Percentiles rank a stretch among this genome's conserved stretches.
phyloP scores from a whole-genome alignment of 768 basidiomycete species.

The Cystoderma amianthinum region DNA sequence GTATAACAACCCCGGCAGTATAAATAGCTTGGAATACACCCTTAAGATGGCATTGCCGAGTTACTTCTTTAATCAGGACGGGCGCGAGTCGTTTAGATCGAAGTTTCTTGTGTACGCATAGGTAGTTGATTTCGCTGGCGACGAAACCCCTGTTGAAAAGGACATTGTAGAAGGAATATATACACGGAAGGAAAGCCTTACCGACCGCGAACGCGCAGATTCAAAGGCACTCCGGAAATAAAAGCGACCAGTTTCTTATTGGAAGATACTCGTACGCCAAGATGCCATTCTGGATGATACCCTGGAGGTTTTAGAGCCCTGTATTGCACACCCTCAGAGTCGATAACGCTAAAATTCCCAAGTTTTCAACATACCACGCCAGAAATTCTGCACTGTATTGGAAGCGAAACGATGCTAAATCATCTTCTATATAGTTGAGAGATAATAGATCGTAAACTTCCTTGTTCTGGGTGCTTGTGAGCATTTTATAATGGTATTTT shows the following conservation, averaged over 20 bases:
- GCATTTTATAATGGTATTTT: no score
- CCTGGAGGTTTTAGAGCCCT: constrained; percentile 96
- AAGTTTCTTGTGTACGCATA: constrained; percentile 96
- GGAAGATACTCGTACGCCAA: constrained; percentile 87
- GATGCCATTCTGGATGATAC: constrained; percentile 90
- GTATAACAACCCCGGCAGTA: constrained; percentile 88
- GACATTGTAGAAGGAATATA: no score
- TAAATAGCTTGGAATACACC: constrained; percentile 97
- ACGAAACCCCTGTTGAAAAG: constrained; percentile 59
- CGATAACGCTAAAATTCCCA: background rate
- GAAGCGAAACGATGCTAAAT: constrained; percentile 94
- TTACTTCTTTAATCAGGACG: constrained; percentile 96
- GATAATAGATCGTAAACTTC: constrained; percentile 92
- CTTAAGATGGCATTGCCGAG: constrained; percentile 82
- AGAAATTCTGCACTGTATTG: constrained; percentile 94
- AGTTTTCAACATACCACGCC: constrained; percentile 52
- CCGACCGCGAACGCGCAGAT: constrained; percentile 79
- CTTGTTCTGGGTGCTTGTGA: constrained; percentile 65
- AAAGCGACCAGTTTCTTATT: constrained; percentile 95
- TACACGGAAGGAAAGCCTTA: constrained; percentile 41
- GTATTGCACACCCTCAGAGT: background rate
- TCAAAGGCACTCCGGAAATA: constrained; percentile 88
- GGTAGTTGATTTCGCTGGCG: constrained; percentile 92
- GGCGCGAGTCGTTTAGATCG: constrained; percentile 93
- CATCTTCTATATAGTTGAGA: constrained; percentile 94